These are phyloP conservation scores for Phytophthora pistaciae DNA, from an alignment of 352 stramenopile genomes.

Conservation along the genomic window DNA sequence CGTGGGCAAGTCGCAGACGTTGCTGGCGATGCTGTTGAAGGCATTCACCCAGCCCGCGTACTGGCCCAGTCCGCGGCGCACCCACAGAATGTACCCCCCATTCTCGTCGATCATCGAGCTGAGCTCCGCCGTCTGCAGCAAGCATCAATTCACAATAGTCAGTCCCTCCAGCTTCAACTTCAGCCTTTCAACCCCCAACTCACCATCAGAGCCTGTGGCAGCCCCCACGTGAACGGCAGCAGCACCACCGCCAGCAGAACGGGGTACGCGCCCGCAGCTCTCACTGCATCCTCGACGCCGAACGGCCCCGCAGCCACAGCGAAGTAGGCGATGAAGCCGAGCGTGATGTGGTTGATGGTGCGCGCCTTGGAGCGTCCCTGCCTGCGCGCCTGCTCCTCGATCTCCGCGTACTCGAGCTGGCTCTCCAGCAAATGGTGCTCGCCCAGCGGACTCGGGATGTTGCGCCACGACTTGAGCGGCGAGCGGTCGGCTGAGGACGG, in stretches of 20 bases:
- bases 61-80: constrained; percentile 80
- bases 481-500: constrained; percentile 81
- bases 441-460: constrained; percentile 61
- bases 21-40: constrained; percentile 88
- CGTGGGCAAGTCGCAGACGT: constrained; percentile 85
- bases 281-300: constrained; percentile 81
- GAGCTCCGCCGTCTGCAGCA: constrained; percentile 71
- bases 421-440: constrained; percentile 62
- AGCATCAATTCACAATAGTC: constrained; percentile 6
- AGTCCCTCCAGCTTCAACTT: not conserved
- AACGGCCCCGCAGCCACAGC: constrained; percentile 82
- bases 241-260: constrained; percentile 79
- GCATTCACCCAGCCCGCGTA: constrained; percentile 88
- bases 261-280: constrained; percentile 72
- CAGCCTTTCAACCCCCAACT: not conserved
- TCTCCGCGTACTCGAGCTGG: constrained; percentile 52
- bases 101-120: constrained; percentile 90
- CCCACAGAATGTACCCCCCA: constrained; percentile 88
- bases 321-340: constrained; percentile 90
- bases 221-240: constrained; percentile 83
- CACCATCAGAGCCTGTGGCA: constrained; percentile 88
- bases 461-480: constrained; percentile 80
- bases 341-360: constrained; percentile 84
- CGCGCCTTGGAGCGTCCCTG: constrained; percentile 50
- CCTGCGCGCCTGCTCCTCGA: constrained; percentile 37